A percentile compares a stretch with the other conserved stretches of the same genome.
Evolutionary conservation across 2,329 filamentous ascomycete genomes (phyloP).

Genomic region (Fusarium dimerum): DNA sequence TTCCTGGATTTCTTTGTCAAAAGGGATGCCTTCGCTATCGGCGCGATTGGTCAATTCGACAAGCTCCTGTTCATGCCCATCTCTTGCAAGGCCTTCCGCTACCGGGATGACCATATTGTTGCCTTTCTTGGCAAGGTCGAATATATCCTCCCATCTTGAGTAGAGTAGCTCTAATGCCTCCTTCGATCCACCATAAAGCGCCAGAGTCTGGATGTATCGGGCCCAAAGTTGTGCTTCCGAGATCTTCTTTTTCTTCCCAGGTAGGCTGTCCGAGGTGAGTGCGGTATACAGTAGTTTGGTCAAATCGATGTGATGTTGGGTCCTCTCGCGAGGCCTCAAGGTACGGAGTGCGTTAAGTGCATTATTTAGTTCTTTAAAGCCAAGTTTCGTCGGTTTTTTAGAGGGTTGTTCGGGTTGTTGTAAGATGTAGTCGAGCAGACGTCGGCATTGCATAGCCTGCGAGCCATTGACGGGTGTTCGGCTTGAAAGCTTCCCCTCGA

Average conservation of each 20-base stretch:
- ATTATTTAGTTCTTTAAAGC: conserved; percentile 33
- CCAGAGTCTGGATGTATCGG: conserved; percentile 43
- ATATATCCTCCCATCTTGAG: conserved; percentile 31
- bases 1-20: conserved; percentile 48
- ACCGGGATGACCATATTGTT: conserved; percentile 31
- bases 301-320: conserved; percentile 49
- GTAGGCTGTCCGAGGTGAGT: conserved; percentile 21
- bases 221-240: conserved; percentile 30
- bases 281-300: conserved; percentile 44
- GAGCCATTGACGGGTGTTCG: conserved; percentile 59
- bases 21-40: conserved; percentile 46
- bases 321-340: conserved; percentile 44
- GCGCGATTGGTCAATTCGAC: conserved; percentile 56
- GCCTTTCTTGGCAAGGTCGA: conserved; percentile 19
- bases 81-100: conserved; percentile 59
- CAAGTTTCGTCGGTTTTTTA: conserved; percentile 32
- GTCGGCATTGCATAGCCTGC: conserved; percentile 58
- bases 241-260: conserved; percentile 13
- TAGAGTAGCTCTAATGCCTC: conserved; percentile 52
- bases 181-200: conserved; percentile 53
- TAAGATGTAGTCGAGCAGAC: conserved; percentile 63
- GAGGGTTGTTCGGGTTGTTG: conserved; percentile 23
- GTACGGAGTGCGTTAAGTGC: conserved; percentile 47
- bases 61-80: conserved; percentile 60
- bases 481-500: conserved; percentile 54